Evolutionary conservation across 768 basidiomycete genomes (phyloP).

Genomic region (Phylloporus sp.): DNA sequence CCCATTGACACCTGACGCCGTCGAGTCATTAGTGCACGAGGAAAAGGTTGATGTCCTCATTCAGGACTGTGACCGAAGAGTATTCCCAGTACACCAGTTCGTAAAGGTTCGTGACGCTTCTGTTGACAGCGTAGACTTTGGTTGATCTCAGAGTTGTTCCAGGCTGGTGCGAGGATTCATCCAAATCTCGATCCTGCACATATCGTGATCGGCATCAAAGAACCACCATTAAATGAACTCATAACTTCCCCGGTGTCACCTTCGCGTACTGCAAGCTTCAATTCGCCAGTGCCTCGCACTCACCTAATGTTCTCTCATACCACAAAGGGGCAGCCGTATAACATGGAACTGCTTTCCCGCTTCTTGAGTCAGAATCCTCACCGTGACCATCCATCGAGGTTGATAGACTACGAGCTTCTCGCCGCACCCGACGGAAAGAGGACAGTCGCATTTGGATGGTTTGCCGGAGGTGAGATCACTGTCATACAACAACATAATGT

Average conservation of each 20-base stretch:
- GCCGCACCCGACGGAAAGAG: constrained; percentile 59
- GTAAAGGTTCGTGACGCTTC: constrained; percentile 43
- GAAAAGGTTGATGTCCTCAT: constrained; percentile 64
- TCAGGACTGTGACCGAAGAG: constrained; percentile 69
- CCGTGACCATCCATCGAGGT: constrained; percentile 35
- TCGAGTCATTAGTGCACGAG: constrained; percentile 52
- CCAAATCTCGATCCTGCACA: constrained; percentile 57
- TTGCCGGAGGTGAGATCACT: constrained; percentile 67
- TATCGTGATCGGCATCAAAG: constrained; percentile 85
- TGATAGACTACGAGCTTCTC: constrained; percentile 86
- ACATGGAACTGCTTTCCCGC: constrained; percentile 67
- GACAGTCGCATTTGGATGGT: constrained; percentile 88
- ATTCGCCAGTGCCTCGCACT: constrained; percentile 44
- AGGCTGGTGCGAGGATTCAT: constrained; percentile 77
- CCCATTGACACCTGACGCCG: constrained; percentile 74
- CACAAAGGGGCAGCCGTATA: constrained; percentile 81
- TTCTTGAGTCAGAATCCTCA: constrained; percentile 42
- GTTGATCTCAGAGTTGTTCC: constrained; percentile 4
- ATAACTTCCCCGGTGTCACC: constrained; percentile 40
- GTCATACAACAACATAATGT: not conserved
- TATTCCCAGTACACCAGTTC: constrained; percentile 64
- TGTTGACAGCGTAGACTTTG: not conserved
- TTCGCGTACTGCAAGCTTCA: constrained; percentile 10
- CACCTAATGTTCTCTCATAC: constrained; percentile 94
- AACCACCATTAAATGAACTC: constrained; percentile 65